These are phyloP conservation scores for Cucurbita ficifolia DNA, from an alignment of 306 rosid species.

Conservation along the genomic window DNA sequence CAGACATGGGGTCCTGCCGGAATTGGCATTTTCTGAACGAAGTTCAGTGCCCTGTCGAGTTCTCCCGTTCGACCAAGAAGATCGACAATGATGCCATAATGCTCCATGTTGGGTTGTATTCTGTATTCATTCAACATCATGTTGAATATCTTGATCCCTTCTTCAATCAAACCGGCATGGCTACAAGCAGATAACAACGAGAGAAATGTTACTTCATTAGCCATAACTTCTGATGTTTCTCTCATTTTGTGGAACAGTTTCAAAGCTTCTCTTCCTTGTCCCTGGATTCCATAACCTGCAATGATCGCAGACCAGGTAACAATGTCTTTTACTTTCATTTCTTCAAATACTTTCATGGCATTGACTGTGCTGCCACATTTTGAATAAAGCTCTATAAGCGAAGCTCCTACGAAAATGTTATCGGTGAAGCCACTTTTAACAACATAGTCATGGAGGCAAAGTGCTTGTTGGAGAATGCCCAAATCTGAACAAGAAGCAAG, in stretches of 20 bases:
- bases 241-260: conserved; percentile 37
- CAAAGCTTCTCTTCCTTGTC: conserved; percentile 44
- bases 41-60: conserved; percentile 45
- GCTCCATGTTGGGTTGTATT: conserved; percentile 41
- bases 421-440: conserved; percentile 23
- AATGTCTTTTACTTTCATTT: conserved; percentile 42
- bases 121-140: conserved; percentile 36
- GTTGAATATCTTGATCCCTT: conserved; percentile 47
- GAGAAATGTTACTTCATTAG: conserved; percentile 45
- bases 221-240: conserved; percentile 29
- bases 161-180: conserved; percentile 64
- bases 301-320: conserved; percentile 73
- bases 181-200: conserved; percentile 70
- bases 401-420: conserved; percentile 45
- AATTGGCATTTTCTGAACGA: conserved; percentile 37
- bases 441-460: conserved; percentile 45
- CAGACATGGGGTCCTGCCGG: conserved; percentile 48
- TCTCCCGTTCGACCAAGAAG: conserved; percentile 80
- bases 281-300: conserved; percentile 68
- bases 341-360: conserved; percentile 41
- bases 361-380: conserved; percentile 49
- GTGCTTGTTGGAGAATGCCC: conserved; percentile 56
- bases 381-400: conserved; percentile 60
- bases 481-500: conserved; percentile 44
- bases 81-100: conserved; percentile 61